Conservation (phyloP, 2,329 filamentous ascomycete species). For the Pyrenophora teres region DNA sequence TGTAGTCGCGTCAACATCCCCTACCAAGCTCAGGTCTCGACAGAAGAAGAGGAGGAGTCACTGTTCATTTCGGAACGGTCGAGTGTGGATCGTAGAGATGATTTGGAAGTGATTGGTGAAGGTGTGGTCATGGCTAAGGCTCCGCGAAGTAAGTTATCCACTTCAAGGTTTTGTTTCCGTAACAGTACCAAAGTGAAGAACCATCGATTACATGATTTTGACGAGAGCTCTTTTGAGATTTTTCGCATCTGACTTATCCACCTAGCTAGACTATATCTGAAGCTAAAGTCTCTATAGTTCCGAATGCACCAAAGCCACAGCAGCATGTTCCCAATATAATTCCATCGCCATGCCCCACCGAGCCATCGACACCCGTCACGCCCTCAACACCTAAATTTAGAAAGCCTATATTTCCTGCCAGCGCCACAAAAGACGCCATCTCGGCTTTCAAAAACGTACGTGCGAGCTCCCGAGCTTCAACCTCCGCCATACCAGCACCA, state of each 20-base stretch:
- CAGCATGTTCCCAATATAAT: background rate
- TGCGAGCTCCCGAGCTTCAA: conserved; percentile 9
- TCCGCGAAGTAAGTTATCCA: background rate
- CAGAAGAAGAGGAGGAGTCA: too few species aligned
- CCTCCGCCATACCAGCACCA: background rate
- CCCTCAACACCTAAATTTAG: conserved; percentile 9
- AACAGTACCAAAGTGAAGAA: too few species aligned
- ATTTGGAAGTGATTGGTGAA: too few species aligned
- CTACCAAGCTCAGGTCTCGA: too few species aligned
- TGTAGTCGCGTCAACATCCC: too few species aligned
- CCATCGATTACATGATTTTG: too few species aligned
- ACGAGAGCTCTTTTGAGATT: too few species aligned
- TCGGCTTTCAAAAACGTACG: conserved; percentile 1
- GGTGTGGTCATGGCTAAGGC: background rate
- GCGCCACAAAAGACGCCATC: background rate
- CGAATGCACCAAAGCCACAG: background rate
- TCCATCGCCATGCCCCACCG: background rate
- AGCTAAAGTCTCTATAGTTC: background rate
- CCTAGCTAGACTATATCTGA: too few species aligned
- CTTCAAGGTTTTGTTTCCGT: too few species aligned
- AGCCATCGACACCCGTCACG: background rate
- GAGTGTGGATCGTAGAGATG: too few species aligned
- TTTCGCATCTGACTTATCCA: too few species aligned
- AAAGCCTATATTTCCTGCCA: conserved; percentile 10
- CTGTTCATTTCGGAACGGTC: too few species aligned